Conservation (phyloP, 345 rosid genomes). For the Toxicodendron radicans region DNA sequence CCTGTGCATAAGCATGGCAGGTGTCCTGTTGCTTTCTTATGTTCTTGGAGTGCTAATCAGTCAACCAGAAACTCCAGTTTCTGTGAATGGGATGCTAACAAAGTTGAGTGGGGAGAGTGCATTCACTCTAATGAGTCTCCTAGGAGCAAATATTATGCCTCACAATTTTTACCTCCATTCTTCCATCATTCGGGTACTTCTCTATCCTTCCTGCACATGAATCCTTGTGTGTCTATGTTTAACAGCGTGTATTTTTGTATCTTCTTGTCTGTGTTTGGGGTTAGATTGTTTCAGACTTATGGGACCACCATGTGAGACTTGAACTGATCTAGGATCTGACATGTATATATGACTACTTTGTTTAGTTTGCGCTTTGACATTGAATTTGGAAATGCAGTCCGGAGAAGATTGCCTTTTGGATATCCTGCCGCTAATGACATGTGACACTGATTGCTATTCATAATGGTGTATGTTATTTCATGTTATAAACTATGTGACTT, state of each 20-base stretch:
- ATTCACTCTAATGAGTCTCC: constrained; percentile 88
- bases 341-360: neutral
- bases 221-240: constrained; percentile 1
- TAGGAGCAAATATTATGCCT: constrained; percentile 96
- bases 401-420: neutral
- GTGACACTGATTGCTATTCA: neutral
- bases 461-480: neutral
- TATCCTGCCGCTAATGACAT: neutral
- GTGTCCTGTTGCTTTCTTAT: constrained; percentile 58
- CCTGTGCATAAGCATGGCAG: constrained; percentile 53
- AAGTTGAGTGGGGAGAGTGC: constrained; percentile 74
- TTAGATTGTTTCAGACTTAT: neutral
- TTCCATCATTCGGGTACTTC: constrained; percentile 68
- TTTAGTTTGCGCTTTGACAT: neutral
- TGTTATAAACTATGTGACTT: neutral
- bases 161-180: constrained; percentile 98
- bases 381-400: neutral
- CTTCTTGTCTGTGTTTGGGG: neutral
- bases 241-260: neutral
- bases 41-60: constrained; percentile 67
- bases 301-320: neutral
- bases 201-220: constrained; percentile 10
- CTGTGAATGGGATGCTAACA: constrained; percentile 52
- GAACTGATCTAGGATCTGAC: neutral
- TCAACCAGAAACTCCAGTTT: constrained; percentile 75